Percentiles rank a stretch among this genome's conserved stretches.
Evolutionary conservation across 2,329 filamentous ascomycete species (phyloP).

Genomic region (Fusarium nisikadoi): DNA sequence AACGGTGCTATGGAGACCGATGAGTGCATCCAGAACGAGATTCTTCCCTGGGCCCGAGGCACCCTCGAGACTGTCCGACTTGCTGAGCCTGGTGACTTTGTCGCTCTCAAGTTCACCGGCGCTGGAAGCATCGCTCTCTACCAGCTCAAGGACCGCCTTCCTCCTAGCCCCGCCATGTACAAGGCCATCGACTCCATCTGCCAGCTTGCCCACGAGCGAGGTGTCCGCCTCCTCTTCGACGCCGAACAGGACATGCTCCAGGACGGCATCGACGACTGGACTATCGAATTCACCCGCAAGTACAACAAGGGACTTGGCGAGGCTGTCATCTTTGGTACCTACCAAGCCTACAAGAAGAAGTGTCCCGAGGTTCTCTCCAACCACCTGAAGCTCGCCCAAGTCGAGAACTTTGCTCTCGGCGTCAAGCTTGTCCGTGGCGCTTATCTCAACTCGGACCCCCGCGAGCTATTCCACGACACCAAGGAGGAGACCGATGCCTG

Average conservation of each 20-base stretch:
- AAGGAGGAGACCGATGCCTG: constrained; percentile 76
- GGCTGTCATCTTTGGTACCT: constrained; percentile 82
- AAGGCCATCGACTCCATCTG: constrained; percentile 80
- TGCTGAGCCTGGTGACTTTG: constrained; percentile 70
- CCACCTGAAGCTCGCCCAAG: constrained; percentile 69
- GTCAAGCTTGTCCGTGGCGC: constrained; percentile 82
- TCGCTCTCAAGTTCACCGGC: constrained; percentile 82
- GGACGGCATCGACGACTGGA: constrained; percentile 83
- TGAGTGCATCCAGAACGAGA: constrained; percentile 66
- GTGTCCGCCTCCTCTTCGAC: constrained; percentile 82
- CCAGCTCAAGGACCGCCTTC: constrained; percentile 70
- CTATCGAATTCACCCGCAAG: constrained; percentile 77
- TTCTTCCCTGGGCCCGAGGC: constrained; percentile 77
- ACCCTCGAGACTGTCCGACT: constrained; percentile 79
- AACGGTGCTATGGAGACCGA: constrained; percentile 60
- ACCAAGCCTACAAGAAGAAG: constrained; percentile 80
- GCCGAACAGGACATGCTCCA: constrained; percentile 86
- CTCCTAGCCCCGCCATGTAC: constrained; percentile 72
- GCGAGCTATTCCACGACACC: constrained; percentile 76
- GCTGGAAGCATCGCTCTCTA: constrained; percentile 79
- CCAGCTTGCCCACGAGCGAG: constrained; percentile 73
- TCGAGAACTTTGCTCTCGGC: constrained; percentile 73
- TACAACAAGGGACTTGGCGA: constrained; percentile 74
- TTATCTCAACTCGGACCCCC: constrained; percentile 76
- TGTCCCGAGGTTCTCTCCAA: constrained; percentile 65